A percentile compares a stretch with the other conserved stretches of the same genome.
phyloP scores from a whole-genome alignment of 2,329 filamentous ascomycete genomes.

The Botrytis byssoidea region DNA sequence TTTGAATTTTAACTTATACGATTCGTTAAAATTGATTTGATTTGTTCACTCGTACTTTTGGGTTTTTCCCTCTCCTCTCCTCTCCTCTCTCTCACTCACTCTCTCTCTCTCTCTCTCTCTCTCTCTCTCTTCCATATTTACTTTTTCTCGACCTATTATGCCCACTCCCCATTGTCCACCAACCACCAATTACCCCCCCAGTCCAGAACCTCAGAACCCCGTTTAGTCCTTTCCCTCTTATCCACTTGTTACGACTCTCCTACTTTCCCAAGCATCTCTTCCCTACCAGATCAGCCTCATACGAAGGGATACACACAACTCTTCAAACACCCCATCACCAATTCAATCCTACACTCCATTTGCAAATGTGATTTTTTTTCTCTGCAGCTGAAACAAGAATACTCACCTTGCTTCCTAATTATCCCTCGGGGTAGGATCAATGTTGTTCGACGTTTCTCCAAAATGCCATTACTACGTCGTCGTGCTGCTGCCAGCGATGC shows the following conservation, averaged over 20 bases:
- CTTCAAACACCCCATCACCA: slow-evolving; percentile 9
- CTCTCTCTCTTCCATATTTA: background rate
- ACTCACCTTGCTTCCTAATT: background rate
- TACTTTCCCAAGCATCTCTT: slow-evolving; percentile 19
- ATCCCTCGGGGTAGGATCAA: slow-evolving; percentile 15
- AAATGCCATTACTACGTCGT: slow-evolving; percentile 37
- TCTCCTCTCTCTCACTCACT: too few relatives aligned
- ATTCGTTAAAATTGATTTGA: background rate
- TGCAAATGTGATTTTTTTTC: slow-evolving; percentile 15
- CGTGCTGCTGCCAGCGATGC: slow-evolving; percentile 35
- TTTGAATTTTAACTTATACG: background rate
- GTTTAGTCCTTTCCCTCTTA: slow-evolving; percentile 13
- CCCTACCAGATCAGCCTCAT: slow-evolving; percentile 19
- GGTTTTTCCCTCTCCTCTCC: background rate
- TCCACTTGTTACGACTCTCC: slow-evolving; percentile 8
- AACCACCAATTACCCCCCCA: background rate
- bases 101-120: background rate
- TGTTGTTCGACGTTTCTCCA: slow-evolving; percentile 20
- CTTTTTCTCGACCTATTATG: background rate
- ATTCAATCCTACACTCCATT: background rate
- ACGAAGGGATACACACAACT: slow-evolving; percentile 15
- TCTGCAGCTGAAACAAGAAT: background rate
- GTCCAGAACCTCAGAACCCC: background rate
- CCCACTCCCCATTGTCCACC: background rate
- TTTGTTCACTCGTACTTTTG: background rate